Percentiles rank a stretch among this genome's conserved stretches.
phyloP scores from a whole-genome alignment of 2,329 filamentous ascomycete genomes.

The Claviceps monticola region DNA sequence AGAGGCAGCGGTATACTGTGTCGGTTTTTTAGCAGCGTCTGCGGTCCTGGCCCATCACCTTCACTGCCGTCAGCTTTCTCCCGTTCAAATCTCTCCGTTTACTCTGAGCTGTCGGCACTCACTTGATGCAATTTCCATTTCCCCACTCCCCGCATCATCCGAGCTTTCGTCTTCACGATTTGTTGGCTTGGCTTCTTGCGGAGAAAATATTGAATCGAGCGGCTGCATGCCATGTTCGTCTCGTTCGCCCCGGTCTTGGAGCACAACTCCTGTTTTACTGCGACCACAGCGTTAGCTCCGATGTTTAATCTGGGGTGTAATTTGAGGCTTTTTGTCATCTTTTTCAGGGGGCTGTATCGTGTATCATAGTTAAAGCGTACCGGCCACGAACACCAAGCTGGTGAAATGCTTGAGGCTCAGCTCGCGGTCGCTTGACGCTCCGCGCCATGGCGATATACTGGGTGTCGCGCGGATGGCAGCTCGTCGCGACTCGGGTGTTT shows the following conservation, averaged over 20 bases:
- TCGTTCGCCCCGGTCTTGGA: constrained; percentile 65
- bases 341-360: not conserved
- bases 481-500: not conserved
- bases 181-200: constrained; percentile 46
- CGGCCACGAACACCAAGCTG: constrained; percentile 23
- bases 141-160: constrained; percentile 26
- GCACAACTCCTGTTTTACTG: constrained; percentile 79
- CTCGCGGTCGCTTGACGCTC: constrained; percentile 17
- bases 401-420: constrained; percentile 16
- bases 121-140: constrained; percentile 42
- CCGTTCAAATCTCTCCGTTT: not conserved
- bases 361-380: constrained; percentile 14
- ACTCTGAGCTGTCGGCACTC: constrained; percentile 9
- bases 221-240: constrained; percentile 90
- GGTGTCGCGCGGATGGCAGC: not conserved
- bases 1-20: constrained; percentile 34
- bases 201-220: constrained; percentile 78
- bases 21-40: constrained; percentile 37
- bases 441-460: constrained; percentile 17
- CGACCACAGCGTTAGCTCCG: constrained; percentile 2
- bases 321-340: too few relatives aligned
- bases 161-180: constrained; percentile 12
- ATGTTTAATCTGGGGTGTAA: too few relatives aligned
- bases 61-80: not conserved
- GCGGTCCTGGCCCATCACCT: constrained; percentile 41